Percentiles rank a stretch among this genome's conserved stretches.
phyloP scores from a whole-genome alignment of 2,329 filamentous ascomycete species.

The Cytospora schulzeri region DNA sequence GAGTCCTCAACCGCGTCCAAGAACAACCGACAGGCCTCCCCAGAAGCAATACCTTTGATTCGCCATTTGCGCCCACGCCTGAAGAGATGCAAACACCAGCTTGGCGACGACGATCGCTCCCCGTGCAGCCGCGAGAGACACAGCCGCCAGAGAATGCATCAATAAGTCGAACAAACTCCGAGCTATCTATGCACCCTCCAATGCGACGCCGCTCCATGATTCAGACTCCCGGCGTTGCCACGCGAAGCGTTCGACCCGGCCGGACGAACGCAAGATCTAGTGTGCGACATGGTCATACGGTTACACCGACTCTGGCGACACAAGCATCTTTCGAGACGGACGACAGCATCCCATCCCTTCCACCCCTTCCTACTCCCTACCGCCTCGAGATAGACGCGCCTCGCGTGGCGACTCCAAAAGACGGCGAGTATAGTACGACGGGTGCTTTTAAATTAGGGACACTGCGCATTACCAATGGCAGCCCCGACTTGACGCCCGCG shows the following conservation, averaged over 20 bases:
- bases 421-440: conserved; percentile 60
- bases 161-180: conserved; percentile 48
- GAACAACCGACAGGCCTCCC: conserved; percentile 28
- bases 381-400: conserved; percentile 34
- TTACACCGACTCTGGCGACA: conserved; percentile 42
- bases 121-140: conserved; percentile 32
- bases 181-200: conserved; percentile 50
- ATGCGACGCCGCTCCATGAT: conserved; percentile 51
- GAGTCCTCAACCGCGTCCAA: conserved; percentile 44
- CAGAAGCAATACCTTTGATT: conserved; percentile 14
- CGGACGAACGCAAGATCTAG: conserved; percentile 35
- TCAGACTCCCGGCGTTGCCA: conserved; percentile 54
- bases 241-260: conserved; percentile 38
- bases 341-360: conserved; percentile 37
- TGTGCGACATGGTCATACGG: conserved; percentile 43
- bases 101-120: conserved; percentile 41
- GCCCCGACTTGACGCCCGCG: conserved; percentile 50
- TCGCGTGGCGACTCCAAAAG: conserved; percentile 52
- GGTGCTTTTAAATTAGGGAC: conserved; percentile 66
- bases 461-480: conserved; percentile 64
- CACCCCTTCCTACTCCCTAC: conserved; percentile 30
- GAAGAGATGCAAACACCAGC: conserved; percentile 38
- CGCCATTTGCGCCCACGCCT: conserved; percentile 26
- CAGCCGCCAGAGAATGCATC: conserved; percentile 30
- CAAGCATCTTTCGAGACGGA: conserved; percentile 44